Evolutionary conservation across 805 yeast species (phyloP), one percentile per base, ranked within the genome.

Genomic region (Dipodascopsis tothii): DNA sequence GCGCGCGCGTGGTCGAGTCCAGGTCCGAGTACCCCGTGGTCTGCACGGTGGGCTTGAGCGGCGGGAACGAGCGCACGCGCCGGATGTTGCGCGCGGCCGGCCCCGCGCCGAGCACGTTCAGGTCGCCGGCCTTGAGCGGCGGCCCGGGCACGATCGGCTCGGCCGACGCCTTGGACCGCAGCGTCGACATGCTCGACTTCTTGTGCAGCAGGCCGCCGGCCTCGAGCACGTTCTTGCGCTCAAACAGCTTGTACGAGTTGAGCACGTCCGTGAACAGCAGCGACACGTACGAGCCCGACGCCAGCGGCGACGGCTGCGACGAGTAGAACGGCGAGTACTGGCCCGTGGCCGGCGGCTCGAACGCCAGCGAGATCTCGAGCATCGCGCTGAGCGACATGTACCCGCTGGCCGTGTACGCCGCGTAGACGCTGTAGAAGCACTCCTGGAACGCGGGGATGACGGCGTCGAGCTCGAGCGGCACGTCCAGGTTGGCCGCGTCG

Each of bases 211-310:
- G 38, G 5, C 51, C 50, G 3, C 52, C 52, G 2, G 46, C 50
- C 14, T 45, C 47, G 14, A 48, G 18, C 4, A 46, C 25, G 37
- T 48, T 49, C 25, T 40, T 42, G 21, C 35, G 51, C 40, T 78
- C 73, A 52, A 80, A 80, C 16, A 82, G 65, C 39, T 75, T 70
- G 59, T 77, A 81, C 21, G 66, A 64, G 11, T 81, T 76, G 14
- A 74, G 58, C 14, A 71, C 50, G 37, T 75, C 80, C 3, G 82
- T 78, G 58, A 81, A 82, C 39, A 82, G 52, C 9, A 81, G 67
- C 1, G 90, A 82, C 11, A 80, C 62, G 54, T 77, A 79, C 2
- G 81, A 72, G 3, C 88, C 88, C 2, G 72, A 65, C 18, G 75
- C 61, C 37, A 82, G 58, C 1, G 86, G 80, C 36, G 77, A 70